Conservation (phyloP, 352 stramenopile genomes). For the Globisporangium iwayamae region DNA sequence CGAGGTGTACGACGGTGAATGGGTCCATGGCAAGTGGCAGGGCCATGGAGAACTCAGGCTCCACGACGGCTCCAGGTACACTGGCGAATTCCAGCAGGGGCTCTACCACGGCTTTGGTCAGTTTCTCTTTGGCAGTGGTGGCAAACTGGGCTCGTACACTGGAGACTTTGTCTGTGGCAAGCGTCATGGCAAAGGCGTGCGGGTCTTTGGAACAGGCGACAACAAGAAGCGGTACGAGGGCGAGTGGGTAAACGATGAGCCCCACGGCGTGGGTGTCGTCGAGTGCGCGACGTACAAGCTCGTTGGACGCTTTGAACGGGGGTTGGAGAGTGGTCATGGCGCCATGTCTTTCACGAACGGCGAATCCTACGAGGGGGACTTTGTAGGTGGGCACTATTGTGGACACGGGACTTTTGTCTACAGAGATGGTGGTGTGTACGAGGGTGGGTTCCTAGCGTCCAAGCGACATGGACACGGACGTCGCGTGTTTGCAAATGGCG, state of each 20-base stretch:
- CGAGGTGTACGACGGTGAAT: conserved; percentile 71
- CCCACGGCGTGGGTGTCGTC: conserved; percentile 52
- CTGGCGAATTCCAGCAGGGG: conserved; percentile 43
- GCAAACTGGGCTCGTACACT: conserved; percentile 52
- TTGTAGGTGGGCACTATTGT: conserved; percentile 39
- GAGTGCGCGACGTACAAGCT: conserved; percentile 49
- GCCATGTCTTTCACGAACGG: conserved; percentile 55
- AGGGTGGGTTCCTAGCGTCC: conserved; percentile 41
- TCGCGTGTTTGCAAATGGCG: conserved; percentile 47
- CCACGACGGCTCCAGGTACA: conserved; percentile 50
- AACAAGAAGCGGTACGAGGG: conserved; percentile 55
- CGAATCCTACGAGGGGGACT: conserved; percentile 68
- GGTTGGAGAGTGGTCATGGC: conserved; percentile 52
- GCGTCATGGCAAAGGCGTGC: conserved; percentile 56
- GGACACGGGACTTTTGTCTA: conserved; percentile 45
- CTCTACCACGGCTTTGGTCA: conserved; percentile 64
- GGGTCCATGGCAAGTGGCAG: conserved; percentile 52
- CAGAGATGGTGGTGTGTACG: conserved; percentile 50
- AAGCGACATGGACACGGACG: conserved; percentile 51
- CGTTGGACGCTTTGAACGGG: conserved; percentile 52
- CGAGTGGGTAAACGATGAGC: conserved; percentile 55
- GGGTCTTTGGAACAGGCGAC: conserved; percentile 41
- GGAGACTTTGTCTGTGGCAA: conserved; percentile 53
- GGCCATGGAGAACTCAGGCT: conserved; percentile 47
- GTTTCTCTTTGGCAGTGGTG: conserved; percentile 38